Evolutionary conservation across 164 flowering plant species (phyloP).

Genomic region (Protea cynaroides): DNA sequence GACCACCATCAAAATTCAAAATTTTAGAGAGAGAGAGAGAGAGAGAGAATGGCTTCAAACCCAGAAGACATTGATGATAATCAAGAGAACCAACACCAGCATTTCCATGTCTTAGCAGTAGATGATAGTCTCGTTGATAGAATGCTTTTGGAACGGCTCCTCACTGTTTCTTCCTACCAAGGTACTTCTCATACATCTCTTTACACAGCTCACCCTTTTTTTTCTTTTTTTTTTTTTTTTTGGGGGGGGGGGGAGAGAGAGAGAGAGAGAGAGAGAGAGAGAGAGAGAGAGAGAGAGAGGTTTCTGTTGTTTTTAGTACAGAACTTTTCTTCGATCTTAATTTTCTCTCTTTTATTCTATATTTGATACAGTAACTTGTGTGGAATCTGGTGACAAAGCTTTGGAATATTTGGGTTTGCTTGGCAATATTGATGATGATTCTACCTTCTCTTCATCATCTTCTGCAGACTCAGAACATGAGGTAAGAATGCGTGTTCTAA

Average conservation of each 20-base stretch:
- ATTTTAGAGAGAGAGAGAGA: neutral
- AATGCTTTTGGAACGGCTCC: conserved; percentile 44
- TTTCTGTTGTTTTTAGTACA: too few species aligned
- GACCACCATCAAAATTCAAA: neutral
- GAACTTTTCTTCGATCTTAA: neutral
- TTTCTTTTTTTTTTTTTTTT: neutral
- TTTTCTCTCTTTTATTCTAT: neutral
- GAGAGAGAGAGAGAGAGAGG: too few species aligned
- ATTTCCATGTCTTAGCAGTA: conserved; percentile 52
- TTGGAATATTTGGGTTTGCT: conserved; percentile 47
- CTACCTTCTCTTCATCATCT: conserved; percentile 14
- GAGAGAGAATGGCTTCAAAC: neutral
- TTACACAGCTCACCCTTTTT: too few species aligned
- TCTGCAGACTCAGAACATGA: conserved; percentile 6
- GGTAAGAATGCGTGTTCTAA: conserved; percentile 1
- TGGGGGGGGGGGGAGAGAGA: neutral
- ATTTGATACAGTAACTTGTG: conserved; percentile 40
- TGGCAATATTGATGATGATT: conserved; percentile 12
- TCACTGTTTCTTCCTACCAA: conserved; percentile 43
- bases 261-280: too few species aligned
- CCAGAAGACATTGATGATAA: conserved; percentile 4
- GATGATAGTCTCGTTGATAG: conserved; percentile 48
- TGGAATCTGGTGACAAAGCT: conserved; percentile 62
- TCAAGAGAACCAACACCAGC: conserved; percentile 19
- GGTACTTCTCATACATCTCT: conserved; percentile 17